Base-by-base conservation (phyloP, 768 basidiomycete genomes). In the Xanthoconium stramineum region DNA sequence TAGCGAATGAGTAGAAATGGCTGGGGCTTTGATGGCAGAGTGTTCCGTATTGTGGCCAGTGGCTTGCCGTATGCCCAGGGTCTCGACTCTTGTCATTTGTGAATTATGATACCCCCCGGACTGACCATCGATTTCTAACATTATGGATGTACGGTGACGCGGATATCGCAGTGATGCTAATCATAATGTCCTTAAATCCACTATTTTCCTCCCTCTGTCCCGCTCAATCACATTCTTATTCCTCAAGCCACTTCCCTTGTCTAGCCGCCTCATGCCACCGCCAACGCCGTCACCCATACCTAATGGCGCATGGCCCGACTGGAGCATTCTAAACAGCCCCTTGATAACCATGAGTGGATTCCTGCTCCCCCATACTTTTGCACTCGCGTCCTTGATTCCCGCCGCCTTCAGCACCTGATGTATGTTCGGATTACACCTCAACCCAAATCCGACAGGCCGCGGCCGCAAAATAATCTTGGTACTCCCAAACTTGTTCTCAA, bases 361-460 rank as follows among this genome's bases (percentile, higher is more conserved):
- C 61, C 90, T 78, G 66, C 91, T 94, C 15, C 96, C 94, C 84
- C 91, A 91, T 19, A 98, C 90, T 74, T 97, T 98, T 32, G 91
- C 96, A 62, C 91, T 94, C 42, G 91, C 80, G 73, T 99, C 96
- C 70, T 92, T 89, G 74, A 99, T 90, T 12, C 96, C 97, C 1
- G 94, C 95, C 0, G 94, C 94, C 61, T 91, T 90, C 65, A 95
- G 80, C 40, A 99, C 81, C 65, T 87, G 83, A 71, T 99, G 94
- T 51, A 99, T 74, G 65, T 86, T 83, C 2, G 93, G 94, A 65
- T 95, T 93, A 68, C 91, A 92, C 55, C 86, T 80, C 54, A 99
- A 75, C 8, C 97, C 97, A 69, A 98, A 98, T 3, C 97, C 97
- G 68, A 91, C 83, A 8, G 89, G 88, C 33, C 88, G 79, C 0